phyloP scores from a whole-genome alignment of 2,329 filamentous ascomycete species.

The Aspergillus sp. region DNA sequence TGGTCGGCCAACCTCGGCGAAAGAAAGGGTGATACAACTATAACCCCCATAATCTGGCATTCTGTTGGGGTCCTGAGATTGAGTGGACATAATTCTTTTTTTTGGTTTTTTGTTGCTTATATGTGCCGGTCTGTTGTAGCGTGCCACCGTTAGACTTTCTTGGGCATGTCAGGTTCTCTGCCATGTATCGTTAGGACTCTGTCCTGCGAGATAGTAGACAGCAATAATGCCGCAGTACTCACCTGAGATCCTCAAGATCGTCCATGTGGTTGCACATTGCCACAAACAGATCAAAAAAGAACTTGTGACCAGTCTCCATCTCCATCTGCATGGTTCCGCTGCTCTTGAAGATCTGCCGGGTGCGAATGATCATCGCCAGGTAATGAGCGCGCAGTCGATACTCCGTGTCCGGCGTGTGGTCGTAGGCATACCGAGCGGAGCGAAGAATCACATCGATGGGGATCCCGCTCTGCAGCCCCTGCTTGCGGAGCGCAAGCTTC shows the following conservation, averaged over 20 bases:
- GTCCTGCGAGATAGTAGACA: background rate
- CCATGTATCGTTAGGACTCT: background rate
- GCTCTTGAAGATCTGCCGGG: slow-evolving; percentile 95
- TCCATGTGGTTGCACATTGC: slow-evolving; percentile 98
- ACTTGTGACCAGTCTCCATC: slow-evolving; percentile 91
- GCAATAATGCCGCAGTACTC: slow-evolving; percentile 39
- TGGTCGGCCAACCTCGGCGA: slow-evolving; percentile 49
- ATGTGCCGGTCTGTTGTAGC: background rate
- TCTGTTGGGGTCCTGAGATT: slow-evolving; percentile 28
- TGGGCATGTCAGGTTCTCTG: background rate
- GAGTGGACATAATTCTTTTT: background rate
- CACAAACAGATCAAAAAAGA: slow-evolving; percentile 98
- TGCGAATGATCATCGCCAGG: slow-evolving; percentile 94
- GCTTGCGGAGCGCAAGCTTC: slow-evolving; percentile 86
- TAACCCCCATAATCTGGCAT: slow-evolving; percentile 27
- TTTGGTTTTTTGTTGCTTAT: background rate
- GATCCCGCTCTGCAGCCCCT: slow-evolving; percentile 88
- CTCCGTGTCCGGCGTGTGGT: slow-evolving; percentile 90
- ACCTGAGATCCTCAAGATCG: slow-evolving; percentile 86
- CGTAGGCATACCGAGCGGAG: slow-evolving; percentile 92
- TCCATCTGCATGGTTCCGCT: slow-evolving; percentile 98
- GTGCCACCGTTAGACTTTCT: background rate
- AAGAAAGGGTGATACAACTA: slow-evolving; percentile 28
- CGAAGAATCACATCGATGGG: slow-evolving; percentile 88
- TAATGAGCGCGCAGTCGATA: slow-evolving; percentile 93